Conservation (phyloP, 2,329 filamentous ascomycete species). For the Xylaria sp. region DNA sequence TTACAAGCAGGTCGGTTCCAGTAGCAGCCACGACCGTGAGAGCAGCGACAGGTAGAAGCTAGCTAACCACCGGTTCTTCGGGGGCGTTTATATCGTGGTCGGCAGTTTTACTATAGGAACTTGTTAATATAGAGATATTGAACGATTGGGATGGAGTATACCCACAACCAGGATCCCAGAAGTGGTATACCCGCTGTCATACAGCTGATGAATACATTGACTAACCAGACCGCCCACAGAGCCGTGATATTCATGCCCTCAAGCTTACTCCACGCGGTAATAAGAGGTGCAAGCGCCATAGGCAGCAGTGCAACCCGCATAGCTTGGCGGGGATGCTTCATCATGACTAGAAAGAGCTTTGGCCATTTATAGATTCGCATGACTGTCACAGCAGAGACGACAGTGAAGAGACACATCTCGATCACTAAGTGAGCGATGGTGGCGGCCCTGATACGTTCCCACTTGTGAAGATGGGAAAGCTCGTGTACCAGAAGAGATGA, state of each 20-base stretch:
- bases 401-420: background rate
- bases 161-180: background rate
- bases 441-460: too few relatives aligned
- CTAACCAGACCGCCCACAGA: constrained; percentile 1
- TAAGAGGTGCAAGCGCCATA: constrained; percentile 4
- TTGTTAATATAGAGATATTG: background rate
- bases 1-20: background rate
- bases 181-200: background rate
- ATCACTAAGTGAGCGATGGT: background rate
- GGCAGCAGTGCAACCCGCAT: background rate
- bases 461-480: background rate
- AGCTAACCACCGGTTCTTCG: background rate
- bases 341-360: background rate
- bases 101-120: too few relatives aligned
- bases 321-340: background rate
- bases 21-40: background rate
- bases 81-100: too few relatives aligned
- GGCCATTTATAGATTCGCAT: background rate
- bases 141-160: background rate
- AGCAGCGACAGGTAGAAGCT: constrained; percentile 4
- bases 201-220: background rate
- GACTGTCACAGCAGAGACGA: background rate
- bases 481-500: constrained; percentile 3
- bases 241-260: too few relatives aligned
- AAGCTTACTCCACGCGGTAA: background rate